Evolutionary conservation across 768 basidiomycete species (phyloP).

Genomic region (Hygrocybe punicea): DNA sequence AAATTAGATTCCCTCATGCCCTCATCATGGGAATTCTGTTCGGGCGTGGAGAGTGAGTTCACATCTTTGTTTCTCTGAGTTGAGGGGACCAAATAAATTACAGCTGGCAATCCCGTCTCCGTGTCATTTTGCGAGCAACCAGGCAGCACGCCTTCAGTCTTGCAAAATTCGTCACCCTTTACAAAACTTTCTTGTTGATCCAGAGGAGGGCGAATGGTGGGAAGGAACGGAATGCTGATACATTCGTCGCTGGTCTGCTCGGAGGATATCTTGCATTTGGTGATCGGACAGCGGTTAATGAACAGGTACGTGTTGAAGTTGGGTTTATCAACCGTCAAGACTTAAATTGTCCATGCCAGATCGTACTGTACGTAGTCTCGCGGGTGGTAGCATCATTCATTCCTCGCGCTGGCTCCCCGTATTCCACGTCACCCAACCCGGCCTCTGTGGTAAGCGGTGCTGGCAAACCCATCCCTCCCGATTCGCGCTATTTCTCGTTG

Average conservation of each 20-base stretch:
- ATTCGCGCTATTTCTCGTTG: conserved; percentile 77
- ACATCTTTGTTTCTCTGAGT: background rate
- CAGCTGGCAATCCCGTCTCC: conserved; percentile 70
- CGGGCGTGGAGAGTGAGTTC: conserved; percentile 81
- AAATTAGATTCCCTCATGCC: conserved; percentile 93
- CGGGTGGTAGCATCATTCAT: conserved; percentile 90
- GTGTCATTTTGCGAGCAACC: conserved; percentile 76
- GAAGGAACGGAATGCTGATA: conserved; percentile 76
- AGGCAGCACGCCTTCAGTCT: conserved; percentile 89
- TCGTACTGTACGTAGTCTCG: conserved; percentile 93
- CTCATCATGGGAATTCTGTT: conserved; percentile 95
- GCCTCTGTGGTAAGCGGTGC: conserved; percentile 29
- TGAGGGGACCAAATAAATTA: conserved; percentile 3
- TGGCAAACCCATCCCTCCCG: conserved; percentile 75
- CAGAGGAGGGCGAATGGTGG: conserved; percentile 81
- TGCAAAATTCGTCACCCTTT: conserved; percentile 89
- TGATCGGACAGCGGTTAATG: conserved; percentile 82
- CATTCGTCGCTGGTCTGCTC: conserved; percentile 88
- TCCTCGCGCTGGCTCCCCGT: conserved; percentile 64
- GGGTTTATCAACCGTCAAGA: background rate
- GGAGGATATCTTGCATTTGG: conserved; percentile 91
- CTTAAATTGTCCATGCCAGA: conserved; percentile 44
- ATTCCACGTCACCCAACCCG: conserved; percentile 37
- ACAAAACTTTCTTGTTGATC: conserved; percentile 80
- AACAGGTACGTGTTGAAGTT: conserved; percentile 60